phyloP scores from a whole-genome alignment of 495 filamentous ascomycete genomes.

The Diplogelasinospora grovesii region DNA sequence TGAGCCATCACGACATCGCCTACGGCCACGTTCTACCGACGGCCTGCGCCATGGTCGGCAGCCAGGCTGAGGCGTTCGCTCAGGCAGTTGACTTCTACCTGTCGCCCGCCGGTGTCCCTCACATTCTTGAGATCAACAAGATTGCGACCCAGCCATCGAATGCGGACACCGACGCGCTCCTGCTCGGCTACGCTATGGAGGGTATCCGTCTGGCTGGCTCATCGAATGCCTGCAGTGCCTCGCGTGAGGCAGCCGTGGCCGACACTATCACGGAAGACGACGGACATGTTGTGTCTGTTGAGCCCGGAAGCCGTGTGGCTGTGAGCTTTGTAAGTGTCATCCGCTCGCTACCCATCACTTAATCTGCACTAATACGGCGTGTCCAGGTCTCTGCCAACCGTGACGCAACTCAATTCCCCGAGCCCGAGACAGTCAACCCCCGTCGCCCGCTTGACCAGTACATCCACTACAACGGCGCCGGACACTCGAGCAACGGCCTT shows the following conservation, averaged over 20 bases:
- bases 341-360: conserved; percentile 10
- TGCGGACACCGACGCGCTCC: conserved; percentile 27
- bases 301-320: conserved; percentile 36
- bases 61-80: conserved; percentile 66
- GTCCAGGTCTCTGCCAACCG: conserved; percentile 48
- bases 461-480: conserved; percentile 57
- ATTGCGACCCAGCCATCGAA: conserved; percentile 36
- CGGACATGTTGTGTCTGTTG: conserved; percentile 38
- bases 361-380: neutral
- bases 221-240: conserved; percentile 38
- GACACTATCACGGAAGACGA: conserved; percentile 45
- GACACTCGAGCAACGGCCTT: no score
- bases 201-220: conserved; percentile 44
- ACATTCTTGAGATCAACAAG: conserved; percentile 53
- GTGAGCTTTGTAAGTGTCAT: conserved; percentile 46
- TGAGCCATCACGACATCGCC: conserved; percentile 60
- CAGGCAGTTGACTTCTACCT: conserved; percentile 78
- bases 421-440: conserved; percentile 57
- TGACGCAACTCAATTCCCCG: conserved; percentile 61
- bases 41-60: conserved; percentile 48
- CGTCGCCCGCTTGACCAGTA: conserved; percentile 63
- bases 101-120: conserved; percentile 41
- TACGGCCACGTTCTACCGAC: conserved; percentile 61
- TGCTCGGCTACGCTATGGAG: conserved; percentile 49
- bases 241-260: conserved; percentile 43